These are phyloP conservation scores for Rhododendron vialii DNA, from an alignment of 148 eudicot genomes.

Conservation along the genomic window DNA sequence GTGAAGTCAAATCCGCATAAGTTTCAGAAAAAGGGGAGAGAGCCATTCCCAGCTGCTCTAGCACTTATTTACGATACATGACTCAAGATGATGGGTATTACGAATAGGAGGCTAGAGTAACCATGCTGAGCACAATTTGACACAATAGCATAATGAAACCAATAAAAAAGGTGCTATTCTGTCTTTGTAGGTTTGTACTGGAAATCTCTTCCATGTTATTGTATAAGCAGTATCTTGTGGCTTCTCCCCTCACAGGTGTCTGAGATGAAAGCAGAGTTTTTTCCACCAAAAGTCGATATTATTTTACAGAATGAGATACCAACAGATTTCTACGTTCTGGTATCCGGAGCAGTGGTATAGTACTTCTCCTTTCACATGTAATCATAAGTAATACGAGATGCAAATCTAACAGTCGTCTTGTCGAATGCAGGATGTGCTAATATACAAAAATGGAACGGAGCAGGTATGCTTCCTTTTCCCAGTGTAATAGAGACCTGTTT, in stretches of 20 bases:
- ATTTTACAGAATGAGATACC: slow-evolving; percentile 54
- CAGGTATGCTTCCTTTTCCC: slow-evolving; percentile 25
- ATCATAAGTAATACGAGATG: not conserved
- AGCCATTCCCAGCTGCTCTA: not conserved
- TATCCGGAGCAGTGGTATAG: slow-evolving; percentile 51
- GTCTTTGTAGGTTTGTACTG: not conserved
- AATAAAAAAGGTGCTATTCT: not conserved
- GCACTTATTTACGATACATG: not conserved
- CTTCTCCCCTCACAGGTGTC: slow-evolving; percentile 30
- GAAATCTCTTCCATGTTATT: not conserved
- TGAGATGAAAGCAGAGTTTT: slow-evolving; percentile 55
- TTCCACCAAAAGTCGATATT: slow-evolving; percentile 57
- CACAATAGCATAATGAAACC: too few relatives aligned
- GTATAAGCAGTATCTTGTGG: not conserved
- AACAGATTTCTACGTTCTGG: slow-evolving; percentile 51
- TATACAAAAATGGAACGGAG: slow-evolving; percentile 33
- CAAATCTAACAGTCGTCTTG: slow-evolving; percentile 8
- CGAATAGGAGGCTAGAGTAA: too few relatives aligned
- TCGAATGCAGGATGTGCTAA: slow-evolving; percentile 44
- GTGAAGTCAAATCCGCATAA: not conserved
- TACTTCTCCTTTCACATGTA: slow-evolving; percentile 1
- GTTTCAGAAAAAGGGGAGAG: not conserved
- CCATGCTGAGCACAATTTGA: too few relatives aligned
- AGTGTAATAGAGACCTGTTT: not conserved
- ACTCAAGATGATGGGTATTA: too few relatives aligned